Conservation (phyloP, 345 rosid genomes). For the Gynandropsis gynandra region DNA sequence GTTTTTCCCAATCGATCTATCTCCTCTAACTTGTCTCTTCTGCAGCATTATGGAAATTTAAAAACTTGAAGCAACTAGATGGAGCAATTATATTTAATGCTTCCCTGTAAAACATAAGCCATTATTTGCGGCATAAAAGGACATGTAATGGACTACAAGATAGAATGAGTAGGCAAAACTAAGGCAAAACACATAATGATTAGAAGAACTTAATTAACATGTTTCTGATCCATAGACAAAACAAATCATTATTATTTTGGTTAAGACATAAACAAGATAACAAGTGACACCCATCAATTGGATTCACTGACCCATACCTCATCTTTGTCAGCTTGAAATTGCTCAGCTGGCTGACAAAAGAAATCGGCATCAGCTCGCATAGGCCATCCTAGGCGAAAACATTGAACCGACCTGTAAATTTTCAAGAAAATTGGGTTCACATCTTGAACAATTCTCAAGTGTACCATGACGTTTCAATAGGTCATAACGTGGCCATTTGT, state of each 20-base stretch:
- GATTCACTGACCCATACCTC: slow-evolving; percentile 33
- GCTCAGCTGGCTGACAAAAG: slow-evolving; percentile 41
- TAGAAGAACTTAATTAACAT: slow-evolving; percentile 5
- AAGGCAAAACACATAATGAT: not conserved
- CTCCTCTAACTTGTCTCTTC: slow-evolving; percentile 27
- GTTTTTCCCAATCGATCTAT: slow-evolving; percentile 47
- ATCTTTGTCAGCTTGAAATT: slow-evolving; percentile 28
- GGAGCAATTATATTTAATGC: no score
- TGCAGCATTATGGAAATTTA: slow-evolving; percentile 24
- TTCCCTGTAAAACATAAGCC: no score
- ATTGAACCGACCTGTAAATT: slow-evolving; percentile 54
- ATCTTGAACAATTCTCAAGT: no score
- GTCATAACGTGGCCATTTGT: slow-evolving; percentile 7
- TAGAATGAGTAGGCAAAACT: not conserved
- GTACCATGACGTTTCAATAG: slow-evolving; percentile 8
- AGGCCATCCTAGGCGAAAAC: slow-evolving; percentile 73
- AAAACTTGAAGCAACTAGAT: slow-evolving; percentile 2
- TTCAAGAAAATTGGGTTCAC: slow-evolving; percentile 4
- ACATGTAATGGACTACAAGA: slow-evolving; percentile 5
- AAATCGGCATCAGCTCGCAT: slow-evolving; percentile 71
- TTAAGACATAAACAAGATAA: slow-evolving; percentile 3
- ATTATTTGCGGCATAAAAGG: not conserved
- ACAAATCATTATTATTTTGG: not conserved
- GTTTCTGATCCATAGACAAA: slow-evolving; percentile 6
- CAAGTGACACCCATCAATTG: not conserved